These are phyloP conservation scores for Paradendryphiella salina DNA, from an alignment of 2,329 filamentous ascomycete genomes.

Conservation along the genomic window DNA sequence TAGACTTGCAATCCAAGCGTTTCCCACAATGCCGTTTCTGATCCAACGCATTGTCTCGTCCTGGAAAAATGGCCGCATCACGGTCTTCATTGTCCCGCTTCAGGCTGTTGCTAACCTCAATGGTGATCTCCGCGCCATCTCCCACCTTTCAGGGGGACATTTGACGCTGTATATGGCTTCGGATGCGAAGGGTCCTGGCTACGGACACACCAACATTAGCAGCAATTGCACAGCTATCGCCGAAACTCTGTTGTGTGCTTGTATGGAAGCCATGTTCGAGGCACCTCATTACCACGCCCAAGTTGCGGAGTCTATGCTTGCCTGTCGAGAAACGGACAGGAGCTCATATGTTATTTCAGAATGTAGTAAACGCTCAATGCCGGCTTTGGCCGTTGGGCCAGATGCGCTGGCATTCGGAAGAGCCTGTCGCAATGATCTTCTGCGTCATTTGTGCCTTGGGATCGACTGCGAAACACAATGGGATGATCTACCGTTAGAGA, in stretches of 20 bases:
- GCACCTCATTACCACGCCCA: slow-evolving; percentile 40
- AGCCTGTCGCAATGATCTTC: slow-evolving; percentile 49
- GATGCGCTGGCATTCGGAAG: slow-evolving; percentile 28
- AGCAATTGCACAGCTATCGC: slow-evolving; percentile 42
- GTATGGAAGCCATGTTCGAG: slow-evolving; percentile 41
- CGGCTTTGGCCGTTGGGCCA: slow-evolving; percentile 24
- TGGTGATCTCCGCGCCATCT: slow-evolving; percentile 46
- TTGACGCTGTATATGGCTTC: slow-evolving; percentile 41
- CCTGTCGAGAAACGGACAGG: slow-evolving; percentile 24
- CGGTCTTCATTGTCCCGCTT: slow-evolving; percentile 43
- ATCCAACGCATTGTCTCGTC: slow-evolving; percentile 36
- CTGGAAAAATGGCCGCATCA: slow-evolving; percentile 42
- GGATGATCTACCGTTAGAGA: slow-evolving; percentile 54
- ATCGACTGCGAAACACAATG: slow-evolving; percentile 56
- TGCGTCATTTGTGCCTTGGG: slow-evolving; percentile 55
- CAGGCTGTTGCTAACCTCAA: slow-evolving; percentile 36
- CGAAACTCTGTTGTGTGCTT: slow-evolving; percentile 43
- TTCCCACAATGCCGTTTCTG: slow-evolving; percentile 47
- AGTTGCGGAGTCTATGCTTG: slow-evolving; percentile 40
- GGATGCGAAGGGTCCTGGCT: slow-evolving; percentile 29
- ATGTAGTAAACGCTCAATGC: slow-evolving; percentile 40
- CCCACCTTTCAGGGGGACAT: slow-evolving; percentile 33
- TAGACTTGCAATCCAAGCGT: slow-evolving; percentile 48
- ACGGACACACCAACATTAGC: slow-evolving; percentile 36
- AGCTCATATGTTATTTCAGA: slow-evolving; percentile 38